Conservation (phyloP, 768 basidiomycete genomes). For the Trametes sanguinea region DNA sequence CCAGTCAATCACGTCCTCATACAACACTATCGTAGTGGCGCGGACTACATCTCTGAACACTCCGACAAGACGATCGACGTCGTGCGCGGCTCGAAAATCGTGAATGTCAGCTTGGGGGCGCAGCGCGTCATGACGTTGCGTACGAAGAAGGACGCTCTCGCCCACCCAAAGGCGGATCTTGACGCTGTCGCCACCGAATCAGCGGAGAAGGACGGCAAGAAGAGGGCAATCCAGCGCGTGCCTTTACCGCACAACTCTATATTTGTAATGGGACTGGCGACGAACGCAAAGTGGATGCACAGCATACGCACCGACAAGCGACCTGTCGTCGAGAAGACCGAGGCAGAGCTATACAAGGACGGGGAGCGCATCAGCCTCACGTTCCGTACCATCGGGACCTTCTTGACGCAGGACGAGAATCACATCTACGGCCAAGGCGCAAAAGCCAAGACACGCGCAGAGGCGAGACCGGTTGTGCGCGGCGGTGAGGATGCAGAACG, state of each 20-base stretch:
- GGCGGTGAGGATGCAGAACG: conserved; percentile 49
- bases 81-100: conserved; percentile 69
- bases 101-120: conserved; percentile 81
- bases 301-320: conserved; percentile 79
- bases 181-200: not conserved
- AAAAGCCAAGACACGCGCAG: conserved; percentile 56
- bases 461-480: conserved; percentile 55
- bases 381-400: conserved; percentile 78
- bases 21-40: conserved; percentile 76
- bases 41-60: conserved; percentile 84
- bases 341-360: conserved; percentile 53
- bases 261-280: conserved; percentile 76
- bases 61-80: conserved; percentile 88
- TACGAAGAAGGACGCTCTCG: conserved; percentile 52
- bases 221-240: conserved; percentile 51
- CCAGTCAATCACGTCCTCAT: conserved; percentile 84
- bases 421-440: conserved; percentile 78
- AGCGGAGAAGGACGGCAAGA: not conserved
- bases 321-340: conserved; percentile 50
- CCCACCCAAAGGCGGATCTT: not conserved
- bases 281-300: conserved; percentile 76
- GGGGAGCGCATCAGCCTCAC: conserved; percentile 79
- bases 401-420: conserved; percentile 51
- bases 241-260: conserved; percentile 81
- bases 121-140: conserved; percentile 77